phyloP scores from a whole-genome alignment of 1,284 basidiomycete species.

The Porogramme epimiltina region DNA sequence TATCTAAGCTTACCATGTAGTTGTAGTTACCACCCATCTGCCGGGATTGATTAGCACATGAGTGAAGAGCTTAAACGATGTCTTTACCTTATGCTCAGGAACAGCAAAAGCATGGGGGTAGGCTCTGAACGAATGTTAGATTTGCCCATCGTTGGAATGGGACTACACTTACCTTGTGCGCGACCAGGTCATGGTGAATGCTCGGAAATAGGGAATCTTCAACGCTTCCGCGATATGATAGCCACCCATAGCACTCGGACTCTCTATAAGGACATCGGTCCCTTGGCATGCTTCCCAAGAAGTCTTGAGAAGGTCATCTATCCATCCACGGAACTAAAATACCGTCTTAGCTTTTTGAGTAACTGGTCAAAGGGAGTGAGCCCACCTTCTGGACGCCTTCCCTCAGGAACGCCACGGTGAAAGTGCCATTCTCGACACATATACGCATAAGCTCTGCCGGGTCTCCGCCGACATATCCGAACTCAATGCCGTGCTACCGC shows the following conservation, averaged over 20 bases:
- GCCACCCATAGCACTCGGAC: constrained; percentile 98
- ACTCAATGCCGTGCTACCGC: constrained; percentile 86
- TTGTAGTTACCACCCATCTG: constrained; percentile 97
- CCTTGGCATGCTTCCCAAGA: constrained; percentile 96
- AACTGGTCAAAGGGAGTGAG: background rate
- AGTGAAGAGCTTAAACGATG: constrained; percentile 4
- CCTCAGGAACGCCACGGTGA: constrained; percentile 92
- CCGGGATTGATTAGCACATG: constrained; percentile 27
- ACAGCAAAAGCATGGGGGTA: constrained; percentile 99
- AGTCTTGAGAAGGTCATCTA: constrained; percentile 92
- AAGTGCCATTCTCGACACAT: constrained; percentile 95
- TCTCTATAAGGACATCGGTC: constrained; percentile 92
- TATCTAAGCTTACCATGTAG: constrained; percentile 74
- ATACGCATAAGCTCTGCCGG: constrained; percentile 95
- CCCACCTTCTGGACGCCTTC: constrained; percentile 85
- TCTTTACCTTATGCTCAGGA: constrained; percentile 85
- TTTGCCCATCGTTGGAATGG: too few species aligned
- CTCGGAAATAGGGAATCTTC: constrained; percentile 90
- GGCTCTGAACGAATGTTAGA: constrained; percentile 49
- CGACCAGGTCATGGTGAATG: constrained; percentile 88
- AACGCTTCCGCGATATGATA: constrained; percentile 96
- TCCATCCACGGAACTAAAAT: constrained; percentile 91
- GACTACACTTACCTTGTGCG: constrained; percentile 56
- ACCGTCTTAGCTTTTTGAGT: background rate
- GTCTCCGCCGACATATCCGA: constrained; percentile 92